Conservation (phyloP, 192 early-diverging fungal genomes). For the Mortierella alpina region DNA sequence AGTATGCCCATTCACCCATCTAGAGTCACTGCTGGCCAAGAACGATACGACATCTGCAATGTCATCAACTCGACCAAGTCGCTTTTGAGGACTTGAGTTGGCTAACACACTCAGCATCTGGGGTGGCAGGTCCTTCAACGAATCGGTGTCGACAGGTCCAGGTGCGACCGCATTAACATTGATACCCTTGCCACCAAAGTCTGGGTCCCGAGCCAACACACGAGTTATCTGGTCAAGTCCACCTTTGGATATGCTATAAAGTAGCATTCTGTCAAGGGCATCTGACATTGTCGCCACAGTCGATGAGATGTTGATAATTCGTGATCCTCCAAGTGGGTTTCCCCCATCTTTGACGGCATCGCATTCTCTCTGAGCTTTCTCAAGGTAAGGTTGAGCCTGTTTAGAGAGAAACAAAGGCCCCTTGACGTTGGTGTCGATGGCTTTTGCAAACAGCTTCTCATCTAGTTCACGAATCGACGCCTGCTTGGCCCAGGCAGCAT, state of each 20-base stretch:
- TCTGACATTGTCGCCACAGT: background rate
- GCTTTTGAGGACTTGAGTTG: constrained; percentile 10
- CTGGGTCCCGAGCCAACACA: background rate
- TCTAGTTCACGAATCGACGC: constrained; percentile 16
- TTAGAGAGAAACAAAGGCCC: constrained; percentile 22
- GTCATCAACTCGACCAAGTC: constrained; percentile 9
- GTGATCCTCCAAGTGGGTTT: constrained; percentile 3
- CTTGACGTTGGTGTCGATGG: constrained; percentile 46
- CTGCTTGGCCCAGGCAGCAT: constrained; percentile 38
- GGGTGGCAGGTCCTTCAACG: background rate
- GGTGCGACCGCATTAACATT: constrained; percentile 19
- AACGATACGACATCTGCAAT: constrained; percentile 15
- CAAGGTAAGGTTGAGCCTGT: constrained; percentile 34
- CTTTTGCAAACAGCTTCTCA: constrained; percentile 30
- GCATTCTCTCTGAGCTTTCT: background rate
- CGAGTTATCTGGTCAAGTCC: constrained; percentile 1
- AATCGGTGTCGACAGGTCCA: constrained; percentile 22
- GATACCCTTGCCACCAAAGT: constrained; percentile 4
- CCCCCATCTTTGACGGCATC: background rate
- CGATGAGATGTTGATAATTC: constrained; percentile 49
- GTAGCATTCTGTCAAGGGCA: background rate
- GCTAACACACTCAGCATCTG: background rate
- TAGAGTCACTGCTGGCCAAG: constrained; percentile 16
- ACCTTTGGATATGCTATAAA: constrained; percentile 1
- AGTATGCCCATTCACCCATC: constrained; percentile 37